Evolutionary conservation across 306 rosid genomes (phyloP), one percentile per base, ranked within the genome.

Genomic region (Cucurbita ficifolia): DNA sequence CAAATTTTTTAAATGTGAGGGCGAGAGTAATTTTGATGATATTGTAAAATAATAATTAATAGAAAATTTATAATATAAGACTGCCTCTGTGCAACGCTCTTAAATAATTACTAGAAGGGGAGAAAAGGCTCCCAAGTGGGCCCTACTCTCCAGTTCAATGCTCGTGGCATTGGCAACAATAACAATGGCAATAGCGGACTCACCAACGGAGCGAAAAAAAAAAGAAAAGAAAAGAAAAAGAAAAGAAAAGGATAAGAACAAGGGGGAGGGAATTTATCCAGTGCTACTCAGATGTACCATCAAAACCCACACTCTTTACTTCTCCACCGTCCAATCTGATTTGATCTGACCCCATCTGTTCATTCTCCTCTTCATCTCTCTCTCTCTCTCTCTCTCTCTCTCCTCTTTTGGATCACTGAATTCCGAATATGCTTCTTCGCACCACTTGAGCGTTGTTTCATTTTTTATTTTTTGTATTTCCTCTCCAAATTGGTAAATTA

Each of bases 171-270:
- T 22, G 39, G 62, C 62, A 54, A 21, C 57, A 52, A 17, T 53
- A 19, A 21, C 39, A 29, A 24, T 70, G 78, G 80, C 83, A 82
- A 79, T 84, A 88, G 86, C 89, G 87, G 88, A 86, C 82, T 80
- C 75, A 69, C 78, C 89, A 80, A 86, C 77, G 88, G 80, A 38
- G 79, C 75, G 69, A 22, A 6, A 16, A 61, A 16, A 1, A 16
- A 16, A 38, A 49, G 7, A 40, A 39, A 13, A 11, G 0, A 2
- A 17, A 39, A 62, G 4, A 3, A 17, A 9, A 62, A 84, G 85
- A 90, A 83, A 90, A 88, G 94, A 65, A 64, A 40, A 16, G 71
- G 71, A 64, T 64, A 64, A 64, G 71, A 40, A 64, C 71, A 14
- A 62, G 46, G 4, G 49, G 14, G 70, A 38, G 71, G 35, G 17